Conservation (phyloP, 352 stramenopile genomes). For the Globisporangium paddicum region DNA sequence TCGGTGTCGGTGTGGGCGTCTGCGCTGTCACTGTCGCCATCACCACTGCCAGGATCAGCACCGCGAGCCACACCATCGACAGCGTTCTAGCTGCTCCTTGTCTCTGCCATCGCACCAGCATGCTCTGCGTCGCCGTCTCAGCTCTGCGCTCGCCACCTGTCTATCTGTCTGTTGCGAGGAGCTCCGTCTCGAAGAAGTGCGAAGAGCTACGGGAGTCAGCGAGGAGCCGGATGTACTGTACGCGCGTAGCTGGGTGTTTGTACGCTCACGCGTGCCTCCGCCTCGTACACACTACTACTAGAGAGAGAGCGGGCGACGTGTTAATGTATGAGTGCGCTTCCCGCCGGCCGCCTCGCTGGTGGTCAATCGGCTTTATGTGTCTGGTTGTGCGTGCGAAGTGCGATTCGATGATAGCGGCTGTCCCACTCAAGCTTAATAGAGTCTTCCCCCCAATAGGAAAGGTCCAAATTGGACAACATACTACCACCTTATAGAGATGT, state of each 20-base stretch:
- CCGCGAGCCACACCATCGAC: background rate
- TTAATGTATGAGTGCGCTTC: background rate
- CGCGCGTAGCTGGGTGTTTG: background rate
- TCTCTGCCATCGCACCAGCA: conserved; percentile 4
- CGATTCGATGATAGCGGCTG: background rate
- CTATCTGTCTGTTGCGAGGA: background rate
- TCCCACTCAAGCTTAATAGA: too few species aligned
- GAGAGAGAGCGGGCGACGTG: background rate
- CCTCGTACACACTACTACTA: background rate
- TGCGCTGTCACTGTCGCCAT: background rate
- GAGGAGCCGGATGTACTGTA: background rate
- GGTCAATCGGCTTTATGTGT: background rate
- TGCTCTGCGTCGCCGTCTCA: background rate
- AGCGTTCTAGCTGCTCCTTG: conserved; percentile 1
- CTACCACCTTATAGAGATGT: too few species aligned
- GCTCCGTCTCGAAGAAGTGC: background rate
- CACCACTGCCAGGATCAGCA: background rate
- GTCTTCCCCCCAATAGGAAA: too few species aligned
- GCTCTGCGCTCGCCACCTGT: background rate
- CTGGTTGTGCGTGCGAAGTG: background rate
- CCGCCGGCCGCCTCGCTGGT: background rate
- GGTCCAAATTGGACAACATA: too few species aligned
- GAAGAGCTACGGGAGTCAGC: background rate
- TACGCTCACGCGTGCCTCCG: background rate
- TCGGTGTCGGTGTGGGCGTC: background rate